These are phyloP conservation scores for Pseudocercospora pini-densiflorae DNA, from an alignment of 2,329 filamentous ascomycete species.

Conservation along the genomic window DNA sequence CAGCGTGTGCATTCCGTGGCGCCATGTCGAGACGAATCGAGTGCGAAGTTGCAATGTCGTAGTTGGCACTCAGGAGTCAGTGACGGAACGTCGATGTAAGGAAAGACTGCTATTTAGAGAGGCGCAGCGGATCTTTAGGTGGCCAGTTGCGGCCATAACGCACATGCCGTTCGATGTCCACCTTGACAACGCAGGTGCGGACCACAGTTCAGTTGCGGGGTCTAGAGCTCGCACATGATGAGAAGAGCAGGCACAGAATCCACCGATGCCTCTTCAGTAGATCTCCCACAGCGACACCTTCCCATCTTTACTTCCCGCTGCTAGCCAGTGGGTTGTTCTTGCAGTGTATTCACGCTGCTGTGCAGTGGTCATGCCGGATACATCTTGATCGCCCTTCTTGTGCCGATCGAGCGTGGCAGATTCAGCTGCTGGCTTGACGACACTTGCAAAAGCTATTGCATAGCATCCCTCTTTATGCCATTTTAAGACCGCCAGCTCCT, in stretches of 20 bases:
- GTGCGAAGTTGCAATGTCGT: too few species aligned
- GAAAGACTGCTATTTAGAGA: too few species aligned
- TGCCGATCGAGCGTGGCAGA: not conserved
- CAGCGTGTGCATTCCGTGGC: too few species aligned
- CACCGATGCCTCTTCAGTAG: conserved; percentile 54
- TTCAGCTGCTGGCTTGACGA: conserved; percentile 30
- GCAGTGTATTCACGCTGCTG: conserved; percentile 57
- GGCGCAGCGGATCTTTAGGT: too few species aligned
- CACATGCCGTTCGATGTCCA: too few species aligned
- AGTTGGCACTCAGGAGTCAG: too few species aligned
- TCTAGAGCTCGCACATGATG: too few species aligned
- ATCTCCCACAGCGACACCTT: conserved; percentile 96
- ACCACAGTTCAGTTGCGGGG: too few species aligned
- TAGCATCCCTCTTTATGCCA: conserved; percentile 94
- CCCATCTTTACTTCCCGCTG: conserved; percentile 89
- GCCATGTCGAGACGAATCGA: too few species aligned
- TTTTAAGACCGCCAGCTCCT: conserved; percentile 87
- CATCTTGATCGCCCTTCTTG: conserved; percentile 3
- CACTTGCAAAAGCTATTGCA: conserved; percentile 70
- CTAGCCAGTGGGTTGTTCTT: conserved; percentile 81
- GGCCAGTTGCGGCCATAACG: too few species aligned
- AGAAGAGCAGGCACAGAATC: not conserved
- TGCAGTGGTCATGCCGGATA: conserved; percentile 35
- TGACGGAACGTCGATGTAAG: too few species aligned
- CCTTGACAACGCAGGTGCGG: too few species aligned